Percentiles rank a stretch among this genome's conserved stretches.
Evolutionary conservation across 108 stramenopile species (phyloP).

Genomic region (Aurantiochytrium sp.): DNA sequence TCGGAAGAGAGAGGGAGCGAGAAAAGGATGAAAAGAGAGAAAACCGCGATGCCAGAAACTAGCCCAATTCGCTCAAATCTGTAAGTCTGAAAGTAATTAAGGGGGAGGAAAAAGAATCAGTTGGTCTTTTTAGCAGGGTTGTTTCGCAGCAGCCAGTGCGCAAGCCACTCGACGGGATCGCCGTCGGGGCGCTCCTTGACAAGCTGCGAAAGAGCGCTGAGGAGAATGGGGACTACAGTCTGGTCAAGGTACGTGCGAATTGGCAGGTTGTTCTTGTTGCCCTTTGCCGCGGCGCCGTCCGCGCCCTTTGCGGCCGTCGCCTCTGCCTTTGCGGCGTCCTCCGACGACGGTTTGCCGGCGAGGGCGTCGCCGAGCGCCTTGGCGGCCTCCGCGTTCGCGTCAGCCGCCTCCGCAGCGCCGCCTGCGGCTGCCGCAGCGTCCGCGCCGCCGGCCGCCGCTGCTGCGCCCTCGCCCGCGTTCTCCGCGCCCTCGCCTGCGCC

Average conservation of each 20-base stretch:
- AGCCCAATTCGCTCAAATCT: no score
- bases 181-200: slow-evolving; percentile 86
- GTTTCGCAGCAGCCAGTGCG: slow-evolving; percentile 80
- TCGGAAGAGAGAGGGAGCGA: no score
- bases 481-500: not conserved
- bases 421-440: not conserved
- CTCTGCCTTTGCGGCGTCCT: not conserved
- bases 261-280: slow-evolving; percentile 61
- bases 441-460: not conserved
- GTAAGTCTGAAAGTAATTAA: no score
- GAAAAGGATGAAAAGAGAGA: no score
- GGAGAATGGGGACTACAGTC: slow-evolving; percentile 93
- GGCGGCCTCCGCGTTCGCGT: not conserved
- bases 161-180: slow-evolving; percentile 95
- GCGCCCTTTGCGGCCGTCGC: not conserved
- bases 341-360: not conserved
- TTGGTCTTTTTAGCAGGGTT: slow-evolving; percentile 66
- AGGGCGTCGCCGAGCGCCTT: not conserved
- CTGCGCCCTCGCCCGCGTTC: not conserved
- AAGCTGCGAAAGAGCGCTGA: slow-evolving; percentile 95
- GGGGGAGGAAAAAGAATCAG: not conserved
- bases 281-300: not conserved
- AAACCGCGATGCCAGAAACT: no score
- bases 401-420: not conserved
- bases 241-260: slow-evolving; percentile 98